Evolutionary conservation across 2,329 filamentous ascomycete genomes (phyloP), one percentile per base, ranked within the genome.

Genomic region (Rutstroemia sp.): DNA sequence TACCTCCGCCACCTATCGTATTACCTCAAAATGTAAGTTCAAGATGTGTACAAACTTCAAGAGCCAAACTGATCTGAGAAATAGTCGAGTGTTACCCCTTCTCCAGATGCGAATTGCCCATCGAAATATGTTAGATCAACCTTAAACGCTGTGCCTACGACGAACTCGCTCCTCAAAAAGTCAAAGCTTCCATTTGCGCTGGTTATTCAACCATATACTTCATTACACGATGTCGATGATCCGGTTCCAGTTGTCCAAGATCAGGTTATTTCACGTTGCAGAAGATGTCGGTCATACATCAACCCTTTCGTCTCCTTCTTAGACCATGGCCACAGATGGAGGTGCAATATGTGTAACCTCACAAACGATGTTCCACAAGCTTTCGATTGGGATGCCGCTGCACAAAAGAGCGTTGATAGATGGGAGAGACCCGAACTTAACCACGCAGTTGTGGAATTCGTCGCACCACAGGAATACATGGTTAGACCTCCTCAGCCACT

Each of bases 401-500:
- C 91, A 54, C 92, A 97, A 73, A 92, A 95, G 77, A 88, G 85
- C 52, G 86, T 95, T 51, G 92, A 99, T 71, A 80, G 94, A 69
- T 95, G 94, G 88, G 86, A 95, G 71, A 81, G 94, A 65, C 82
- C 90, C 41, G 94, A 99, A 71, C 79, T 99, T 59, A 99, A 99
- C 75, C 87, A 96, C 70, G 82, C 91, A n/a, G 91, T 97, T 38
- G 92, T 96, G 59, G 94, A 99, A 70, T 99, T 96, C 69, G 89
- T 99, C 63, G 94, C 94, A 12, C 94, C 94, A 2, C 94, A 99
- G 73, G 94, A 99, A 74, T 99, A 99, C 74, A 99, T 99, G 94
- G 94, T 99, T 38, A 88, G 94, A 59, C 92, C 94, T 56, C 94
- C 94, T 46, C 92, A 96, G 73, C 94, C 94, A 41, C 79, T 97